Percentiles rank a stretch among this genome's conserved stretches.
Conservation (phyloP, 495 filamentous ascomycete species). For the Choiromyces venosus region DNA sequence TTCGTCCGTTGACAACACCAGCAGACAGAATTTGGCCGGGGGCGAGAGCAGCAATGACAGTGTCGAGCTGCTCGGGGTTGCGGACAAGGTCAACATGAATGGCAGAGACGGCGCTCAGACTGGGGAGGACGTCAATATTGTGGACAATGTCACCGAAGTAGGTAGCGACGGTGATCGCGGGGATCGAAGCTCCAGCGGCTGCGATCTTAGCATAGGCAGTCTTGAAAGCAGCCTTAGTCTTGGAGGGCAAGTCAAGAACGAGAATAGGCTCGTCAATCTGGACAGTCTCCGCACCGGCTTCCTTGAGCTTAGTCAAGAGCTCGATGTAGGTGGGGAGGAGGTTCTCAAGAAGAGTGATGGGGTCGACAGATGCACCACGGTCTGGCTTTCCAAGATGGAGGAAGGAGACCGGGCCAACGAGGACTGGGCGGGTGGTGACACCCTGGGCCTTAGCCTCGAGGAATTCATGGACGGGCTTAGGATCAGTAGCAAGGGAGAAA, state of each 20-base stretch:
- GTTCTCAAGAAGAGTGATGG: constrained; percentile 85
- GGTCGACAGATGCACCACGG: constrained; percentile 81
- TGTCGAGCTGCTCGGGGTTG: constrained; percentile 90
- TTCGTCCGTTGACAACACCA: constrained; percentile 95
- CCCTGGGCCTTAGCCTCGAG: constrained; percentile 95
- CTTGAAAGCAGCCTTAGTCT: constrained; percentile 96
- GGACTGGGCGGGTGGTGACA: constrained; percentile 83
- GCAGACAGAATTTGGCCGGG: constrained; percentile 81
- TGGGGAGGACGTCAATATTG: constrained; percentile 83
- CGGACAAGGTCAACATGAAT: constrained; percentile 94
- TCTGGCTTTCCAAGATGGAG: constrained; percentile 93
- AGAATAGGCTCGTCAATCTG: constrained; percentile 98
- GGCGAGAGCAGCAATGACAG: constrained; percentile 68
- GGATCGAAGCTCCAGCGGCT: constrained; percentile 66
- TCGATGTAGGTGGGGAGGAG: constrained; percentile 89
- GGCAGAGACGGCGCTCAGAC: constrained; percentile 63
- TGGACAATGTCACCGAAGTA: constrained; percentile 99
- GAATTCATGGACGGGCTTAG: constrained; percentile 92
- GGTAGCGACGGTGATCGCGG: constrained; percentile 78
- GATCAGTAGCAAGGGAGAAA: constrained; percentile 78
- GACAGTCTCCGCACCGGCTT: constrained; percentile 85
- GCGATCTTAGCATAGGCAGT: constrained; percentile 85
- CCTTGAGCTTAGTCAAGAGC: constrained; percentile 84
- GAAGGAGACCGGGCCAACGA: constrained; percentile 95
- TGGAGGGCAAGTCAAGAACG: constrained; percentile 80